Evolutionary conservation across 2,329 filamentous ascomycete genomes (phyloP).

Genomic region (Raffaelea deltoideospora): DNA sequence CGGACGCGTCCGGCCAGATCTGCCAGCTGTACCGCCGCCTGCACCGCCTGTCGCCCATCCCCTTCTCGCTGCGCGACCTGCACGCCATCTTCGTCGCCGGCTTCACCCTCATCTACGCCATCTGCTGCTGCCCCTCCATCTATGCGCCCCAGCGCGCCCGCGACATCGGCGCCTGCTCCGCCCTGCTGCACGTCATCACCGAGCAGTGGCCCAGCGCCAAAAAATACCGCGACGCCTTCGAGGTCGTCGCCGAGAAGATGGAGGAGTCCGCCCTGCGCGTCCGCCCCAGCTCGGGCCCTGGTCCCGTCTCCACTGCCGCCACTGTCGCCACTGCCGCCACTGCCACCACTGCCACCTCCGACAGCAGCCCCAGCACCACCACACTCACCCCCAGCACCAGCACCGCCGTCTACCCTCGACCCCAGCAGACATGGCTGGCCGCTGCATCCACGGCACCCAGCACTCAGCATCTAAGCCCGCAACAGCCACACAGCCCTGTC

Average conservation of each 20-base stretch:
- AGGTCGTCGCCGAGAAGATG: conserved; percentile 2
- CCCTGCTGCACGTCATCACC: conserved; percentile 1
- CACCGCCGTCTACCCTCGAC: too few relatives aligned
- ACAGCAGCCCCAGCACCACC: too few relatives aligned
- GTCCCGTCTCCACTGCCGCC: neutral
- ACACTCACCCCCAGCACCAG: too few relatives aligned
- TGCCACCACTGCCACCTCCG: neutral
- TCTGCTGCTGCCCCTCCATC: conserved; percentile 1
- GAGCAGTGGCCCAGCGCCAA: conserved; percentile 2
- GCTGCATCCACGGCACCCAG: too few relatives aligned
- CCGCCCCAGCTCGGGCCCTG: too few relatives aligned
- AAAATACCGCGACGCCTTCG: conserved; percentile 2
- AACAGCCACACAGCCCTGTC: too few relatives aligned
- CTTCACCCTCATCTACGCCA: conserved; percentile 5
- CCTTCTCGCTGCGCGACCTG: conserved; percentile 5
- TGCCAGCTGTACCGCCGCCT: conserved; percentile 6
- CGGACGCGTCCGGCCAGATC: conserved; percentile 5
- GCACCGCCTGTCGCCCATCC: conserved; percentile 4
- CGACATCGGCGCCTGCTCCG: conserved; percentile 1
- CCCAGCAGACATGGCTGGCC: too few relatives aligned
- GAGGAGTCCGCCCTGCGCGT: conserved; percentile 1
- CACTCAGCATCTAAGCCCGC: too few relatives aligned
- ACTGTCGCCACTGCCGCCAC: neutral
- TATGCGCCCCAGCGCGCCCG: neutral
- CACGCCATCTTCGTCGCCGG: conserved; percentile 7